Base-by-base conservation (phyloP, 345 rosid genomes). In the Populus tremula region DNA sequence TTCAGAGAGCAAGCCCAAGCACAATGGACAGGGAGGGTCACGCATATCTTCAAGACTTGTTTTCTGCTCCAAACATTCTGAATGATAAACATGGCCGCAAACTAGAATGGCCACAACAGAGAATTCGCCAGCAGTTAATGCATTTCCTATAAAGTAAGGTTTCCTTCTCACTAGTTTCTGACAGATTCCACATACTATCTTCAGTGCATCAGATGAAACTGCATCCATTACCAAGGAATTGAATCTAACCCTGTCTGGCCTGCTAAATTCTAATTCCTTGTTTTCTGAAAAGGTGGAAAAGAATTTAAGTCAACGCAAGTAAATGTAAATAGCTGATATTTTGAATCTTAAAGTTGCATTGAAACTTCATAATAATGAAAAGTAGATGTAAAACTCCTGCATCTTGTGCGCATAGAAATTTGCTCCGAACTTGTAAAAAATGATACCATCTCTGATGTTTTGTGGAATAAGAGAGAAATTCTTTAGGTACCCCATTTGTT, bases 21-120 rank as follows among this genome's bases (percentile, higher is more conserved):
- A 91, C 56, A 84, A 35, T 0, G 86, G 90, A 23, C 94, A 91
- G 2, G 84, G 84, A 1, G 94, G 94, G 50, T 91, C 94, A 0
- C 72, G 66, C 71, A 71, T 83, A 38, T 88, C 85, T 74, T 87
- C 88, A 11, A 59, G 6, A 5, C 83, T 43, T 25, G 94, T 87
- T 80, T 77, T 87, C 74, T 81, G 82, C 79, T 91, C 92, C 82
- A 89, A 75, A 77, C 94, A 91, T 39, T 88, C 91, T 6, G 89
- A 90, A 77, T 91, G 94, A 77, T 87, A 91, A 62, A 82, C 82
- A 80, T 91, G 92, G 27, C 94, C 91, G 23, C 94, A 91, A 12
- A 84, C 92, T 75, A 89, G 76, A 82, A 91, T 89, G 45, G 91
- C 92, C 70, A 84, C 91, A 54, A 87, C 88, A 74, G 83, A 71